A percentile compares a stretch with the other conserved stretches of the same genome.
phyloP scores from a whole-genome alignment of 768 basidiomycete species.

The Serendipita sp. region DNA sequence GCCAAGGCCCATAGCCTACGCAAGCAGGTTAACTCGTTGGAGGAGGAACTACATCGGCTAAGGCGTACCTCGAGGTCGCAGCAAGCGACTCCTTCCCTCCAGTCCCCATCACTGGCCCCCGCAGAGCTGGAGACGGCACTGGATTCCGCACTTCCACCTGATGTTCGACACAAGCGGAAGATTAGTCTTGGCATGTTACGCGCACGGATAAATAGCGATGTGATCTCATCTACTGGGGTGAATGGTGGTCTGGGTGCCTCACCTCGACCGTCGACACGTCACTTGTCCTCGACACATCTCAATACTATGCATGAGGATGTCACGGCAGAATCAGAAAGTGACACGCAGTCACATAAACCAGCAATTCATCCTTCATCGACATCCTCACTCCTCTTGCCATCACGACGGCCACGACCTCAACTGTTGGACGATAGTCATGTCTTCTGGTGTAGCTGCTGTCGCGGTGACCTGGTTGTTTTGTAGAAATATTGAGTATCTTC shows the following conservation, averaged over 20 bases:
- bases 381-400: too few species aligned
- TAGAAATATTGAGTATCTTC: slow-evolving; percentile 15
- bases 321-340: slow-evolving; percentile 37
- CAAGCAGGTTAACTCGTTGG: slow-evolving; percentile 46
- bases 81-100: slow-evolving; percentile 36
- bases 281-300: neutral
- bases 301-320: slow-evolving; percentile 17
- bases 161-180: slow-evolving; percentile 49
- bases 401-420: slow-evolving; percentile 33
- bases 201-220: slow-evolving; percentile 75
- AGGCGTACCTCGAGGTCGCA: slow-evolving; percentile 30
- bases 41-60: slow-evolving; percentile 43
- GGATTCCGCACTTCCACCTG: too few species aligned
- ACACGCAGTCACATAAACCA: neutral
- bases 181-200: slow-evolving; percentile 82
- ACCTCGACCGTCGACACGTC: slow-evolving; percentile 21
- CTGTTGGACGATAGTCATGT: slow-evolving; percentile 80
- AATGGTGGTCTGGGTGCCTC: slow-evolving; percentile 10
- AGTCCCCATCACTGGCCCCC: slow-evolving; percentile 26
- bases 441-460: slow-evolving; percentile 78
- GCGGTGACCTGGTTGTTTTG: slow-evolving; percentile 65
- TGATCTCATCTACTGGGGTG: slow-evolving; percentile 23
- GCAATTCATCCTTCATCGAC: too few species aligned
- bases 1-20: slow-evolving; percentile 47
- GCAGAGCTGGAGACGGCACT: slow-evolving; percentile 16